Conservation (phyloP, 768 basidiomycete species). For the Saitozyma podzolica region DNA sequence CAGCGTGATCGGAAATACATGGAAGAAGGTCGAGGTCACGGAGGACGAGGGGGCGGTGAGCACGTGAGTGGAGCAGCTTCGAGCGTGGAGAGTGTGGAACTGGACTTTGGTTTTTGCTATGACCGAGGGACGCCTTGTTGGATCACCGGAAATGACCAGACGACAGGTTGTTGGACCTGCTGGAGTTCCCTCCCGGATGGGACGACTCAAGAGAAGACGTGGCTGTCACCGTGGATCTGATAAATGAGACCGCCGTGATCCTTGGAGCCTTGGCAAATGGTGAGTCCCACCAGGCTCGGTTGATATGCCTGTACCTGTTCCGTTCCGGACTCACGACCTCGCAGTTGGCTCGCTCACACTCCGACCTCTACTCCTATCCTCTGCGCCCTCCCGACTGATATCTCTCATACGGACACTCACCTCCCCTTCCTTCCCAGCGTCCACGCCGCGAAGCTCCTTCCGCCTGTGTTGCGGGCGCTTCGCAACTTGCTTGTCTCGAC, state of each 20-base stretch:
- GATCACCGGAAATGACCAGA: too few relatives aligned
- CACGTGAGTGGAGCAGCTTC: conserved; percentile 17
- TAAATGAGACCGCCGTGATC: conserved; percentile 46
- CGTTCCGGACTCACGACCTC: background rate
- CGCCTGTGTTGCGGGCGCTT: conserved; percentile 40
- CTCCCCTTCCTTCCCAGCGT: background rate
- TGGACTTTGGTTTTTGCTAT: too few relatives aligned
- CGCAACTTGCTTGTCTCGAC: conserved; percentile 44
- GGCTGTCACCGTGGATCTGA: conserved; percentile 23
- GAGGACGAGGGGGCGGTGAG: conserved; percentile 31
- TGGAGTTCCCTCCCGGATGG: too few relatives aligned
- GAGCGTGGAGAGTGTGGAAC: too few relatives aligned
- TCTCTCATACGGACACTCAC: conserved; percentile 17
- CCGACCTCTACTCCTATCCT: conserved; percentile 25
- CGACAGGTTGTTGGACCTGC: too few relatives aligned
- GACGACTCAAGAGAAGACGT: too few relatives aligned
- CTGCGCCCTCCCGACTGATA: conserved; percentile 26
- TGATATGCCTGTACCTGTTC: too few relatives aligned
- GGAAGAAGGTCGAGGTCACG: conserved; percentile 48
- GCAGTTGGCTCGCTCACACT: conserved; percentile 41
- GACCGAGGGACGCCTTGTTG: too few relatives aligned
- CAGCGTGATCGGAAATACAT: conserved; percentile 48
- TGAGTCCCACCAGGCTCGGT: conserved; percentile 6
- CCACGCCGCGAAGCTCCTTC: conserved; percentile 23
- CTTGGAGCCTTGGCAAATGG: conserved; percentile 48